These are phyloP conservation scores for Thermothelomyces thermophilus DNA, from an alignment of 2,329 filamentous ascomycete genomes.

Conservation along the genomic window DNA sequence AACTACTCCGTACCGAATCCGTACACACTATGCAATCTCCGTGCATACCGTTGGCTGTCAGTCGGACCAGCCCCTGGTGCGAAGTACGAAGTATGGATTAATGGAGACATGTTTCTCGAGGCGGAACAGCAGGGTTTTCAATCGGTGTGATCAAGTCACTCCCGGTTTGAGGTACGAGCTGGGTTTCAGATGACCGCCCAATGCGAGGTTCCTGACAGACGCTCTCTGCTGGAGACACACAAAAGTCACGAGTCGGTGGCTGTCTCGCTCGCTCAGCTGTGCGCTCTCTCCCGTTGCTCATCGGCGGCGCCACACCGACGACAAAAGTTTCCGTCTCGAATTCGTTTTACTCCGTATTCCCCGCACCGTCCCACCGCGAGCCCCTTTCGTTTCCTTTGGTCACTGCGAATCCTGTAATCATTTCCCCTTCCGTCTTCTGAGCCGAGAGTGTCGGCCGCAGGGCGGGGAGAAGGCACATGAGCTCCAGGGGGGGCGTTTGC, in stretches of 20 bases:
- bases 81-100: too few relatives aligned
- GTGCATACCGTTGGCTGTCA: too few relatives aligned
- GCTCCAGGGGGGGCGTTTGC: not conserved
- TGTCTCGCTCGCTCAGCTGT: not conserved
- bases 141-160: not conserved
- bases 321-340: slow-evolving; percentile 2
- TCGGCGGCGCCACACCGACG: not conserved
- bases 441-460: too few relatives aligned
- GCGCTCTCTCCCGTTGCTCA: not conserved
- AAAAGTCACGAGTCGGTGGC: not conserved
- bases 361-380: not conserved
- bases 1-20: not conserved
- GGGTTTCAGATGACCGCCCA: slow-evolving; percentile 2
- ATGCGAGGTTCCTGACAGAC: not conserved
- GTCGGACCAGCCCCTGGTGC: too few relatives aligned
- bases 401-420: not conserved
- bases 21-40: too few relatives aligned
- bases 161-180: not conserved
- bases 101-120: not conserved
- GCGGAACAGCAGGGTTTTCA: not conserved
- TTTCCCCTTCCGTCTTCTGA: too few relatives aligned
- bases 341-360: too few relatives aligned
- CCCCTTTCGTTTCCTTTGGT: not conserved
- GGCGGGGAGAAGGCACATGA: not conserved
- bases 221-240: too few relatives aligned